phyloP scores from a whole-genome alignment of 2,329 filamentous ascomycete species.

The Aspergillus sojae region DNA sequence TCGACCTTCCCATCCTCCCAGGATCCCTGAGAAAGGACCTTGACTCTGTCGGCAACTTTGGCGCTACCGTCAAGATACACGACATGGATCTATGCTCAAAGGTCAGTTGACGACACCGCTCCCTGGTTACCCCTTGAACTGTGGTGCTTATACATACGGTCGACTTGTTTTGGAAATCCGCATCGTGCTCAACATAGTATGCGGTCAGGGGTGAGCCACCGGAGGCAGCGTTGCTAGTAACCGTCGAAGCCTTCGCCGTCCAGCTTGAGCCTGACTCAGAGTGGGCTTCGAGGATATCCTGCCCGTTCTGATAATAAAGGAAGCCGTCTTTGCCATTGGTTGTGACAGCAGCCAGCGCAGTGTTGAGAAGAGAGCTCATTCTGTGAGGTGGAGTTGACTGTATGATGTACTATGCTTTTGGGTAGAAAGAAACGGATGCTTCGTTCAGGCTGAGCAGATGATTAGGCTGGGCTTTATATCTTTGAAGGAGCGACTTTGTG shows the following conservation, averaged over 20 bases:
- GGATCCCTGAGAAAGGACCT: background rate
- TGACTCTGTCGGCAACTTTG: background rate
- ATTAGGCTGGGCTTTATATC: background rate
- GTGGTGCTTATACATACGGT: background rate
- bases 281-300: slow-evolving; percentile 3
- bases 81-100: background rate
- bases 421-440: background rate
- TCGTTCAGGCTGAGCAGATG: too few relatives aligned
- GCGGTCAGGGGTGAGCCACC: slow-evolving; percentile 7
- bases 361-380: slow-evolving; percentile 4
- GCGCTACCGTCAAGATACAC: background rate
- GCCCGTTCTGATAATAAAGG: slow-evolving; percentile 3
- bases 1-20: background rate
- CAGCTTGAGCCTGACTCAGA: slow-evolving; percentile 1
- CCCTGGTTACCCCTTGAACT: too few relatives aligned
- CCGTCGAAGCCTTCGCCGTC: background rate
- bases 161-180: background rate
- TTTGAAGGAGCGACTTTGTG: background rate
- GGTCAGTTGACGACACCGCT: background rate
- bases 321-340: slow-evolving; percentile 1
- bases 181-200: slow-evolving; percentile 7
- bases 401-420: background rate
- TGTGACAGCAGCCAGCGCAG: background rate
- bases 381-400: background rate
- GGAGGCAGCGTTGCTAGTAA: background rate